Percentiles rank a stretch among this genome's conserved stretches.
Conservation (phyloP, 441 rosid species). For the Adansonia grandidieri region DNA sequence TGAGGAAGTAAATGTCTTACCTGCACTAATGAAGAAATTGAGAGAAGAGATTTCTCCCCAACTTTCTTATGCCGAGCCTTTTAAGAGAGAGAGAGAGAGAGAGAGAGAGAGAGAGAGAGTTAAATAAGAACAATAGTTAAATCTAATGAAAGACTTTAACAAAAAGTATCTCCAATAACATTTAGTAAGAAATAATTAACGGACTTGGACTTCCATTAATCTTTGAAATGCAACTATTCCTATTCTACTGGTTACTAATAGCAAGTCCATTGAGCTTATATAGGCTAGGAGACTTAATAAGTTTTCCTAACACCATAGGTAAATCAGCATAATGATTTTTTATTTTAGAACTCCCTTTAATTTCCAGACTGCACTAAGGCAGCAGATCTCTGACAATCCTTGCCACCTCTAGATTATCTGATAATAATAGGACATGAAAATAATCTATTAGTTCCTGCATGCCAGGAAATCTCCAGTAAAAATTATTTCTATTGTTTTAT, state of each 20-base stretch:
- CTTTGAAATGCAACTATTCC: neutral
- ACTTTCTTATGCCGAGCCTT: constrained; percentile 71
- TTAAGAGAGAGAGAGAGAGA: neutral
- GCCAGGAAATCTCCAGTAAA: too few relatives aligned
- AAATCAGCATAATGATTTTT: too few relatives aligned
- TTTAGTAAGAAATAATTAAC: neutral
- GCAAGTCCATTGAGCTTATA: constrained; percentile 6
- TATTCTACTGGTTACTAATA: neutral
- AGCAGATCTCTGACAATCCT: too few relatives aligned
- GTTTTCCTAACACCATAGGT: too few relatives aligned
- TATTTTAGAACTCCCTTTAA: too few relatives aligned
- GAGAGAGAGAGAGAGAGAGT: neutral
- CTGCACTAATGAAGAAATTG: constrained; percentile 74
- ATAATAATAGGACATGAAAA: too few relatives aligned
- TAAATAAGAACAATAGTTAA: constrained; percentile 1
- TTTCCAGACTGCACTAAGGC: too few relatives aligned
- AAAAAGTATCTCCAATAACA: neutral
- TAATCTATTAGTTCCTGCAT: too few relatives aligned
- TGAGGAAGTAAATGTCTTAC: constrained; percentile 36
- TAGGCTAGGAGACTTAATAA: neutral
- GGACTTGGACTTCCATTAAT: neutral
- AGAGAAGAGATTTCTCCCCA: constrained; percentile 86
- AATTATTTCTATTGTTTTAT: neutral
- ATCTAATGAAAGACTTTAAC: constrained; percentile 7
- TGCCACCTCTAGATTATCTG: too few relatives aligned